Base-by-base conservation (phyloP, 139 green algal species). In the Nannochloris sp. region DNA sequence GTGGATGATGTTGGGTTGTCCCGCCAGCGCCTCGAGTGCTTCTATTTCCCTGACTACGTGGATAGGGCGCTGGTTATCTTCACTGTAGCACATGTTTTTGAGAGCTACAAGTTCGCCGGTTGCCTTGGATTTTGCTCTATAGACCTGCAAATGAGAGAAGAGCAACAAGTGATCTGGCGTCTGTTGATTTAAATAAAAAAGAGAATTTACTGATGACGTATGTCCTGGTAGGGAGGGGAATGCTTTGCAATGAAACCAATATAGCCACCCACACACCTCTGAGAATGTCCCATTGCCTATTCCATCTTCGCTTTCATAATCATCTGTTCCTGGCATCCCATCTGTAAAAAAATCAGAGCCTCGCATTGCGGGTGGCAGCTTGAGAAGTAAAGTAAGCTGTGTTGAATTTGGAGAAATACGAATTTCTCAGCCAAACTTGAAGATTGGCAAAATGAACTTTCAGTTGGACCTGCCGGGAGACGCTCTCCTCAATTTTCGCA, bases 281-380 rank as follows among this genome's bases (percentile, higher is more conserved):
- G 64, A 70, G 32, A 70, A 78, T 1, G 53, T 54, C 48, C 71
- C 71, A 10, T 78, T 54, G 3, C 71, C 71, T 4, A 78, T 48
- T 34, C 72, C 71, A 24, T 69, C 64, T 15, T 57, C 19, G 15
- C 61, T 35, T 4, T 64, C 56, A 33, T 78, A 78, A 2, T 56
- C 3, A 27, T 72, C 63, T 4, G 27, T 37, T 30, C 51, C 61
- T 0, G 70, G 70, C 2, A 73, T 29, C 2, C 47, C 38, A 46
- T 68, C 36, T 58, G 46, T 19, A 61, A 67, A 47, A 15, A 45
- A 30, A 14, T 67, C 33, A 13, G 13, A 32, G 51, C 51, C 60
- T 44, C 47, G 7, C 29, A 47, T 47, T n/a, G 33, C 47, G 14
- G 4, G 37, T 38, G 6, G 14, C 1, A 33, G 25, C 57, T n/a